These are phyloP conservation scores for Zygosaccharomyces bailii DNA, from an alignment of 805 yeast genomes.

Conservation along the genomic window DNA sequence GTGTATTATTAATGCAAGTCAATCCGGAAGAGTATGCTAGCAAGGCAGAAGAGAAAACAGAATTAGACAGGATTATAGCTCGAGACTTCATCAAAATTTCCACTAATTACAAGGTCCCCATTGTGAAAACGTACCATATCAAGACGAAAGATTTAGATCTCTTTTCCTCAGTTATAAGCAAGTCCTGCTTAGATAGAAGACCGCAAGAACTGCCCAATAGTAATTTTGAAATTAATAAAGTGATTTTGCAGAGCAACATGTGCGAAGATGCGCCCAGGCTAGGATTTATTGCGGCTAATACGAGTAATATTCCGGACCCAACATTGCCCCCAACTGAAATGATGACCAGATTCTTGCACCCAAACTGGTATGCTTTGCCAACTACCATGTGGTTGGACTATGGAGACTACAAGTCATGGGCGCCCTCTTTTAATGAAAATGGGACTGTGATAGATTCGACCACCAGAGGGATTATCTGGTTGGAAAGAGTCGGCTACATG, in stretches of 20 bases:
- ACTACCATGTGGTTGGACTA: slow-evolving; percentile 62
- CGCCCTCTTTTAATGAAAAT: slow-evolving; percentile 62
- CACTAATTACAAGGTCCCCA: slow-evolving; percentile 45
- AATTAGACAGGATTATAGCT: slow-evolving; percentile 42
- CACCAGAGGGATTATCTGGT: slow-evolving; percentile 50
- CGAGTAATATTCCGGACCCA: slow-evolving; percentile 47
- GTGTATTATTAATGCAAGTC: slow-evolving; percentile 28
- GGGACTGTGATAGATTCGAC: slow-evolving; percentile 51
- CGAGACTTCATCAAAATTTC: slow-evolving; percentile 62
- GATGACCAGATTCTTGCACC: slow-evolving; percentile 52
- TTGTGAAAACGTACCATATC: slow-evolving; percentile 64
- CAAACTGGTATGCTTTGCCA: slow-evolving; percentile 62
- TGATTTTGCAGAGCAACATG: slow-evolving; percentile 50
- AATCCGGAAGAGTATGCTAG: slow-evolving; percentile 12
- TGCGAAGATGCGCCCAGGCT: slow-evolving; percentile 41
- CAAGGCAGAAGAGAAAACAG: slow-evolving; percentile 31
- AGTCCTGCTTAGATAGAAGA: slow-evolving; percentile 73
- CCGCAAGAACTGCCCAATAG: slow-evolving; percentile 65
- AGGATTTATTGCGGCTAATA: slow-evolving; percentile 46
- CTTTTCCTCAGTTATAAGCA: slow-evolving; percentile 68
- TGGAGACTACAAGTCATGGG: slow-evolving; percentile 51
- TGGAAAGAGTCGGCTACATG: slow-evolving; percentile 50
- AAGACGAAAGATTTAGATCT: slow-evolving; percentile 68
- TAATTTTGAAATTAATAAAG: slow-evolving; percentile 56
- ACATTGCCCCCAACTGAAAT: slow-evolving; percentile 51